Conservation (phyloP, 2,329 filamentous ascomycete species). For the Dothiorella sarmentorum region DNA sequence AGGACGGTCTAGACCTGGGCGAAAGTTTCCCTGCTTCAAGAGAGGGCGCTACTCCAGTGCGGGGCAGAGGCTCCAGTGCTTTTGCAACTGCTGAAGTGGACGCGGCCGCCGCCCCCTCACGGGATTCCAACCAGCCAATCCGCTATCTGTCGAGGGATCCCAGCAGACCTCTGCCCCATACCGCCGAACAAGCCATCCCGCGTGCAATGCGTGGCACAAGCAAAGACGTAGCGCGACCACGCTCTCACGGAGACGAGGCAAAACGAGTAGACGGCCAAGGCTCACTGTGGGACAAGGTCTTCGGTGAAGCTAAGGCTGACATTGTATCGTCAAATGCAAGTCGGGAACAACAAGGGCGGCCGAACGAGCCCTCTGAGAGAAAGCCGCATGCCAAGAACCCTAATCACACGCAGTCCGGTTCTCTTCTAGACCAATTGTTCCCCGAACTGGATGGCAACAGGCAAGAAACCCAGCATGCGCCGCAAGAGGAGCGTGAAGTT, state of each 20-base stretch:
- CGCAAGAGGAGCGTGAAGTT: not conserved
- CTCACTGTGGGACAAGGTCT: not conserved
- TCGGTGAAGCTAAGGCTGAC: too few relatives aligned
- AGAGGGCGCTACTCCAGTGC: not conserved
- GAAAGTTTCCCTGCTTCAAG: not conserved
- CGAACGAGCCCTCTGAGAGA: not conserved
- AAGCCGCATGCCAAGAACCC: not conserved
- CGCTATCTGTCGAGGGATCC: slow-evolving; percentile 1
- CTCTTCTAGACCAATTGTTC: slow-evolving; percentile 1
- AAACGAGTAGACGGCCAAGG: not conserved
- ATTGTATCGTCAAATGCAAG: too few relatives aligned
- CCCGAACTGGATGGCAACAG: not conserved
- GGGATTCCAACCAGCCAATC: not conserved
- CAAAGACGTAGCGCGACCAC: not conserved
- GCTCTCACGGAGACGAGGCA: not conserved
- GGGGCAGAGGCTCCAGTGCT: not conserved
- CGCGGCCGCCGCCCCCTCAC: not conserved
- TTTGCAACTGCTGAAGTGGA: not conserved
- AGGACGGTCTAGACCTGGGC: not conserved
- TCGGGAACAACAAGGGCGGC: too few relatives aligned
- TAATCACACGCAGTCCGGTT: not conserved
- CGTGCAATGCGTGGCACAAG: not conserved
- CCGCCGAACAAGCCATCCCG: not conserved
- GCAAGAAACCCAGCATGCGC: not conserved
- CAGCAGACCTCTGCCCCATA: not conserved